Evolutionary conservation across 2,329 filamentous ascomycete species (phyloP).

Genomic region (Aspergillus pseudotamarii): DNA sequence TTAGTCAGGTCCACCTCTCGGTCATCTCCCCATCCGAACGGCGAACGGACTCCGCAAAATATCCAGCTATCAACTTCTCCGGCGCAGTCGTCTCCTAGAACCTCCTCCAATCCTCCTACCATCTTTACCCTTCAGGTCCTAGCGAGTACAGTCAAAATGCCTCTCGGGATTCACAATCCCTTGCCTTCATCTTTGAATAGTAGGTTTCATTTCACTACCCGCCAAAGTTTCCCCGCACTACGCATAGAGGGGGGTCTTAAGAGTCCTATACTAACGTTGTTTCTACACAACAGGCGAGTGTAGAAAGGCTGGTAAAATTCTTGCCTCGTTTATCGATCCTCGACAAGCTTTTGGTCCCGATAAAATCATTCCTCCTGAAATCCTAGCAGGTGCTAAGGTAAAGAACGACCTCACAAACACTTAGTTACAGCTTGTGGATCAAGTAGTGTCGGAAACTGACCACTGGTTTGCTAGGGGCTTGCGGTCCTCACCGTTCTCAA

Average conservation of each 20-base stretch:
- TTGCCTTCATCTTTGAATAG: slow-evolving; percentile 53
- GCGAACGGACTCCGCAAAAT: slow-evolving; percentile 19
- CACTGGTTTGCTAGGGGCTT: slow-evolving; percentile 43
- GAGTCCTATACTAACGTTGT: slow-evolving; percentile 35
- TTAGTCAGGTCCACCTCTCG: slow-evolving; percentile 25
- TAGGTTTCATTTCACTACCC: slow-evolving; percentile 33
- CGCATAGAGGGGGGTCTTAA: slow-evolving; percentile 12
- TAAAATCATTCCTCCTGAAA: slow-evolving; percentile 90
- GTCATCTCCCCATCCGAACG: slow-evolving; percentile 25
- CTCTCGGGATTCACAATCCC: slow-evolving; percentile 50
- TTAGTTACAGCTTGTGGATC: neutral
- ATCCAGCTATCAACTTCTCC: slow-evolving; percentile 18
- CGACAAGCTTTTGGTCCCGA: slow-evolving; percentile 92
- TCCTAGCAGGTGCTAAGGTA: slow-evolving; percentile 91
- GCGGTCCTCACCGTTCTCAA: slow-evolving; percentile 54
- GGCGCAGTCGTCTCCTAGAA: slow-evolving; percentile 3
- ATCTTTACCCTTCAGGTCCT: slow-evolving; percentile 7
- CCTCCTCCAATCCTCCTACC: neutral
- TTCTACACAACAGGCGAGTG: slow-evolving; percentile 73
- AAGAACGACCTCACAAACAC: neutral
- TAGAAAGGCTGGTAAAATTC: slow-evolving; percentile 94
- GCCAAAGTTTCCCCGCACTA: slow-evolving; percentile 36
- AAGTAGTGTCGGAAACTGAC: slow-evolving; percentile 13
- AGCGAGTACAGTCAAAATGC: slow-evolving; percentile 37
- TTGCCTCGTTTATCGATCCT: slow-evolving; percentile 92